These are phyloP conservation scores for Basidiobolus meristosporus DNA, from an alignment of 371 early-diverging fungal species.

Conservation along the genomic window DNA sequence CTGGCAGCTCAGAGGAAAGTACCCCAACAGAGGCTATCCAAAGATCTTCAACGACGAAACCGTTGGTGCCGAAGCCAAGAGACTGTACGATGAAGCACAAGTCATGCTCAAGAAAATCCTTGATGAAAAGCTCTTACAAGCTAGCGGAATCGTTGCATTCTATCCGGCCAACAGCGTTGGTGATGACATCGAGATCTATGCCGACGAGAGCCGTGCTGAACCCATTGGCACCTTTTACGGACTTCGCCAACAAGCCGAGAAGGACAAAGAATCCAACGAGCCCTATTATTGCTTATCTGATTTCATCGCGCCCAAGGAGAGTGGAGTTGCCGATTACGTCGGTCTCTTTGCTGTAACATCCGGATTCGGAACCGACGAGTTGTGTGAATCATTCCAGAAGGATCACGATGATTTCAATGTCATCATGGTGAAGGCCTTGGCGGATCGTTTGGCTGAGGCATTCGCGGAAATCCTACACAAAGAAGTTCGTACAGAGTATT, in stretches of 20 bases:
- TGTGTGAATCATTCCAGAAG: conserved; percentile 42
- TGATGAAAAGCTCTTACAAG: conserved; percentile 37
- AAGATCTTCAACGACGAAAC: conserved; percentile 86
- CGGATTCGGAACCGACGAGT: conserved; percentile 74
- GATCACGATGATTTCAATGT: conserved; percentile 72
- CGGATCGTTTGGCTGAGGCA: conserved; percentile 84
- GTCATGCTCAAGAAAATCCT: conserved; percentile 59
- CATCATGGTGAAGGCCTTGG: conserved; percentile 84
- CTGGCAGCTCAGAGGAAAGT: conserved; percentile 85
- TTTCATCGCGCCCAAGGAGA: conserved; percentile 64
- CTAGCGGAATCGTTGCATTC: conserved; percentile 62
- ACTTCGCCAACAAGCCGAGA: conserved; percentile 39
- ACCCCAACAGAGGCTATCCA: conserved; percentile 88
- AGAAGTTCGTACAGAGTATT: conserved; percentile 57
- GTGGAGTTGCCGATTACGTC: conserved; percentile 59
- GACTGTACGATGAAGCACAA: conserved; percentile 68
- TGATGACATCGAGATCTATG: conserved; percentile 70
- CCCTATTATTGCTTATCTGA: conserved; percentile 78
- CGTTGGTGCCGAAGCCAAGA: conserved; percentile 80
- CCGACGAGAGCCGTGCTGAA: conserved; percentile 39
- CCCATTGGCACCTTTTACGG: conserved; percentile 5
- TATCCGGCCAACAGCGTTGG: conserved; percentile 75
- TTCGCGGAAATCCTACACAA: conserved; percentile 77
- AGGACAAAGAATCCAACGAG: conserved; percentile 46
- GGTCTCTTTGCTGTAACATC: conserved; percentile 81